Conservation (phyloP, 352 stramenopile species). For the Phytopythium delawarense region DNA sequence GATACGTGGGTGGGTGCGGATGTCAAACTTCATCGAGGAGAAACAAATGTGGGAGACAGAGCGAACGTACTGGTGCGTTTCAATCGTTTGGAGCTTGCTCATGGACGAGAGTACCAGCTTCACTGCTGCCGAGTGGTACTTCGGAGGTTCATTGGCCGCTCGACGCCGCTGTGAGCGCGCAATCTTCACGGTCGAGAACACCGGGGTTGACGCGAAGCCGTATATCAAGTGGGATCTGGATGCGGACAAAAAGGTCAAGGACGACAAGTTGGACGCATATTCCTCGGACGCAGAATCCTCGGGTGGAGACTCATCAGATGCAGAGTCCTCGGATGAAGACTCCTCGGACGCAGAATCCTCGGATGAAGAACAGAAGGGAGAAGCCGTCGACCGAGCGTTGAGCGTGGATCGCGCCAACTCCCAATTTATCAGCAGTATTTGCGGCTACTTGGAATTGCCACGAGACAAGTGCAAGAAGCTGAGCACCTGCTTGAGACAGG, state of each 20-base stretch:
- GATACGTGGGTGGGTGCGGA: background rate
- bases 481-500: background rate
- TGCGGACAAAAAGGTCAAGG: no score
- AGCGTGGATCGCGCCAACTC: background rate
- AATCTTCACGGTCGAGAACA: no score
- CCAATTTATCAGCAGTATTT: background rate
- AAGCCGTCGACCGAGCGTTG: background rate
- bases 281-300: no score
- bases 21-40: background rate
- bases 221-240: no score
- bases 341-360: no score
- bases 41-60: background rate
- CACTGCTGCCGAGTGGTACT: background rate
- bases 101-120: background rate
- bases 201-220: no score
- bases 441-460: background rate
- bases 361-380: no score
- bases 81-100: background rate
- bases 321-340: no score
- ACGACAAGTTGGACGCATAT: no score
- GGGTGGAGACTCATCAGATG: no score
- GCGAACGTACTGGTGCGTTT: background rate
- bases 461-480: background rate
- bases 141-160: background rate
- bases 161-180: no score